A percentile compares a stretch with the other conserved stretches of the same genome.
These are phyloP conservation scores for Austroboletus niveus DNA, from an alignment of 1,284 basidiomycete species.

Conservation along the genomic window DNA sequence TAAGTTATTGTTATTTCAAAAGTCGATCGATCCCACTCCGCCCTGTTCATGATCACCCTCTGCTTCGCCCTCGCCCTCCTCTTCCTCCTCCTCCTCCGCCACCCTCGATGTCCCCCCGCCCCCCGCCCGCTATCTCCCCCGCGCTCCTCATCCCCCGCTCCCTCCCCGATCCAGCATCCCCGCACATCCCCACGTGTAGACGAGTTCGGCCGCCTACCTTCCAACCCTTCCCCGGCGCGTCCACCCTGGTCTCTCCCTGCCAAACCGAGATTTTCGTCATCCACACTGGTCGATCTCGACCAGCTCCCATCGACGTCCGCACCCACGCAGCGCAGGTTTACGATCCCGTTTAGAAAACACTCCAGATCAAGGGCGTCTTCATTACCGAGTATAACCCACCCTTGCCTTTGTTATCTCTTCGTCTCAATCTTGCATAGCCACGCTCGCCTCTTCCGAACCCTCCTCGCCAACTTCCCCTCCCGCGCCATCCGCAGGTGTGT, in stretches of 20 bases:
- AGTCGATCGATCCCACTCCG: background rate
- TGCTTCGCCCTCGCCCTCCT: background rate
- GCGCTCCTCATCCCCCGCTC: constrained; percentile 17
- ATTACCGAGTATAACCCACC: constrained; percentile 13
- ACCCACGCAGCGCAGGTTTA: constrained; percentile 11
- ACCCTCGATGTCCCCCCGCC: background rate
- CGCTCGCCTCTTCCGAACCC: background rate
- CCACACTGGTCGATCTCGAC: background rate
- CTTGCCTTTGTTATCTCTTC: background rate
- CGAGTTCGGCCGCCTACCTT: constrained; percentile 8
- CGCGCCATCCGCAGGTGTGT: background rate
- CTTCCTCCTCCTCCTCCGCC: background rate
- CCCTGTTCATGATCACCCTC: background rate
- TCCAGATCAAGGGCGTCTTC: constrained; percentile 18
- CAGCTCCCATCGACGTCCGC: background rate
- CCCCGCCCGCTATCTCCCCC: background rate
- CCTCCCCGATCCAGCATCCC: constrained; percentile 5
- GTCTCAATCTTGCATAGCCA: constrained; percentile 3
- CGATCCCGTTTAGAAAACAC: constrained; percentile 20
- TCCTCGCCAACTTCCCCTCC: background rate
- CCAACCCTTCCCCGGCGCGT: background rate
- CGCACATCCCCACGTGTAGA: background rate
- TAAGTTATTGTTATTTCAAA: background rate
- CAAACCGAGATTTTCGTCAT: constrained; percentile 8
- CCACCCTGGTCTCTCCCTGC: constrained; percentile 11